Base-by-base conservation (phyloP, 1,284 basidiomycete genomes). In the Leucoagaricus sp. region DNA sequence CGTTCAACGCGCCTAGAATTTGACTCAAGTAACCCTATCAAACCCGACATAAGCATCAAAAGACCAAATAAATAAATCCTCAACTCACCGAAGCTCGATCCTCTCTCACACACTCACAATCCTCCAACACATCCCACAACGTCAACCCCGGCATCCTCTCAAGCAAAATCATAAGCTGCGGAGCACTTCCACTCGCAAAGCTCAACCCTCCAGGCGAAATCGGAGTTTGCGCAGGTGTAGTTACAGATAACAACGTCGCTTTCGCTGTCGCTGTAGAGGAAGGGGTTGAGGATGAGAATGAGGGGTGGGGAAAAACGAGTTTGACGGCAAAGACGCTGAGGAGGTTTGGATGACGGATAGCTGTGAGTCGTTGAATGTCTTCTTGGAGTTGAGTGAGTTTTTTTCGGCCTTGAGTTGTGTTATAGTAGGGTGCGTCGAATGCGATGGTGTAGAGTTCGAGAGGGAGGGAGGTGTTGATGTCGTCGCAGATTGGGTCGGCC, bases 401-500 rank as follows among this genome's bases (percentile, higher is more conserved):
- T 76, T 85, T 90, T 52, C 68, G 69, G 71, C 87, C 89, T 76
- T 87, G 86, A 10, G 68, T 78, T 0, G 81, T 82, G 2, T 75
- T 73, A 64, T 92, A 92, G 64, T 91, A 90, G 25, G 76, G 75
- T 0, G 86, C 79, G 54, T 81, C 75, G 62, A 92, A 91, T 15
- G 77, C 77, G 26, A 89, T 77, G 6, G 82, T 73, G 63, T 85
- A 80, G 10, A 92, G 74, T 62, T 91, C 89, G 5, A 93, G 74
- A 17, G 84, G 82, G 7, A 84, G 70, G 0, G 77, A 77, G 1
- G 75, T 74, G 58, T 79, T 71, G 9, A 79, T 72, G 60, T 86
- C 83, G 59, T 89, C 86, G 61, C 80, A 82, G 19, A 91, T 70
- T 9, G 89, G 89, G 59, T 90, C 87, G 0, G 89, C 89, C 57